phyloP scores from a whole-genome alignment of 108 stramenopile genomes.

The Conticribra weissflogii region DNA sequence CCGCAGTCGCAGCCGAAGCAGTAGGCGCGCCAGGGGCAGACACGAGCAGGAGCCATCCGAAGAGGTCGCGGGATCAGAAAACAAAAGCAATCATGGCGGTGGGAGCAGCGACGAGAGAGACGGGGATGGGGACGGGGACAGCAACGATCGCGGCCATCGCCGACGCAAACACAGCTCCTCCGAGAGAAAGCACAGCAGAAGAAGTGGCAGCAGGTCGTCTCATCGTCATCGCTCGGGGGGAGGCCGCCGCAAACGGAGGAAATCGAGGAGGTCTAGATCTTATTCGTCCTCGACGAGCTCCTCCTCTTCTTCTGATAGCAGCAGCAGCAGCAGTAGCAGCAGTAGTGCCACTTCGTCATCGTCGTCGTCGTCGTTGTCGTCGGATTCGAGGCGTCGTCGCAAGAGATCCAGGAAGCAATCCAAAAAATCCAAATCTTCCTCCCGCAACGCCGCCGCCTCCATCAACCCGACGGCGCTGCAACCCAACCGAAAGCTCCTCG shows the following conservation, averaged over 20 bases:
- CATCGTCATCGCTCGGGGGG: conserved; percentile 19
- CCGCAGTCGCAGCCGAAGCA: too few species aligned
- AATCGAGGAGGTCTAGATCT: conserved; percentile 30
- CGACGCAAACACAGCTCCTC: neutral
- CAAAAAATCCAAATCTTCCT: conserved; percentile 27
- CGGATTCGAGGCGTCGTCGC: neutral
- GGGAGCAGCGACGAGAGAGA: too few species aligned
- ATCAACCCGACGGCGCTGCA: conserved; percentile 32
- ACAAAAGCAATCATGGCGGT: too few species aligned
- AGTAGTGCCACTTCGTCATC: conserved; percentile 21
- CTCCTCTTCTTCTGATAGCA: conserved; percentile 15
- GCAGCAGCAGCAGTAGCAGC: conserved; percentile 32
- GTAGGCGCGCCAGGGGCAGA: too few species aligned
- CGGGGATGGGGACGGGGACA: conserved; percentile 19
- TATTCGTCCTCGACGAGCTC: conserved; percentile 20
- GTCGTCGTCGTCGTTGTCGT: conserved; percentile 8
- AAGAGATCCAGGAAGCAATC: conserved; percentile 30
- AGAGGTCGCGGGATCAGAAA: neutral
- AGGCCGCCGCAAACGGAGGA: conserved; percentile 18
- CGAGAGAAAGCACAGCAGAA: too few species aligned
- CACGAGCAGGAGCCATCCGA: neutral
- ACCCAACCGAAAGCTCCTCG: conserved; percentile 61
- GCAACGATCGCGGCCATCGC: neutral
- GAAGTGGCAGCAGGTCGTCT: conserved; percentile 25
- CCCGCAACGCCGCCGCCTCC: conserved; percentile 4